Base-by-base conservation (phyloP, 495 filamentous ascomycete species). In the Penicillium simplicissimum region DNA sequence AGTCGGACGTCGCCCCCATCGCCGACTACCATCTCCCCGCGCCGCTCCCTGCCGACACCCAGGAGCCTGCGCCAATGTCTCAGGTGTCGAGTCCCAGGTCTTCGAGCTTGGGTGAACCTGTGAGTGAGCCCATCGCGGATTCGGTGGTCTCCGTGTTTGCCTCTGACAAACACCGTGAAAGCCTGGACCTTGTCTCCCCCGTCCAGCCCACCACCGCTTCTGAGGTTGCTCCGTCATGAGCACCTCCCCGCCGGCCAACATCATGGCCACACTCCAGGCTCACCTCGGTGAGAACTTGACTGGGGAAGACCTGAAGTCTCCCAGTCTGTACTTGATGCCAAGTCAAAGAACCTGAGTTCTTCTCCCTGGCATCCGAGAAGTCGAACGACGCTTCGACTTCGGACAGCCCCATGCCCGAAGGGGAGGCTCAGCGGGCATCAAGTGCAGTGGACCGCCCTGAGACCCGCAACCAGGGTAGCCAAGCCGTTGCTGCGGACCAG, bases 301-400 rank as follows among this genome's bases (percentile, higher is more conserved):
- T 21, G 7, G 2, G 19, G 11, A 21, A n/a, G 43, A 28, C 19
- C 40, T 38, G 7, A 15, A 43, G 19, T 42, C 57, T 15, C 45
- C 57, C 36, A 33, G 48, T 13, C 47, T 52, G 57, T 59, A 58
- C 55, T 55, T 25, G 55, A 62, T n/a, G 52, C 52, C 21, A 55
- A 54, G 23, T 25, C 48, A 25, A 45, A 65, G 31, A 49, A 49
- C 45, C 9, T 38, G 53, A 48, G 23, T 35, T 36, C 28, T 42
- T 55, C 49, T 35, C n/a, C 33, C 45, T 52, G 52, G 42, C 61
- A 2, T 19, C 36, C 9, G 23, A n/a, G 2, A 33, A 38, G 28
- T 58, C 56, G 17, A 14, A 58, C 1, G 17, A 35, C 8, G 42
- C 40, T 28, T 43, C 45, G 25, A 31, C 45, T n/a, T 21, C 6